Evolutionary conservation across 495 filamentous ascomycete genomes (phyloP).

Genomic region (Pyrenopolyporus hunteri): DNA sequence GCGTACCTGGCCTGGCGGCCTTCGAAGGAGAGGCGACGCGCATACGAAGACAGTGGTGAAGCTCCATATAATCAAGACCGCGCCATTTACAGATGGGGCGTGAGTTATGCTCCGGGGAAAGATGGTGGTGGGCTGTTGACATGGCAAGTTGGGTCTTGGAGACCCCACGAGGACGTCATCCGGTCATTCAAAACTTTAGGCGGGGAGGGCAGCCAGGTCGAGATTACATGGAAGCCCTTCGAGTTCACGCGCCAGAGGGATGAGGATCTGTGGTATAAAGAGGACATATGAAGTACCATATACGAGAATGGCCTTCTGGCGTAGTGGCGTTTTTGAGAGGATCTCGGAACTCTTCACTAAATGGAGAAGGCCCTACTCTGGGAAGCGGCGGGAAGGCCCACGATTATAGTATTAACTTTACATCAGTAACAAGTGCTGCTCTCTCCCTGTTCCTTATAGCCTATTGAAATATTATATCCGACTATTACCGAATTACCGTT

Average conservation of each 20-base stretch:
- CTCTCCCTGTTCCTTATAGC: too few species aligned
- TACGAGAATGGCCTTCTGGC: too few species aligned
- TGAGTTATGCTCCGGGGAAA: conserved; percentile 22
- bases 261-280: not conserved
- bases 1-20: conserved; percentile 35
- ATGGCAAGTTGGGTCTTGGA: conserved; percentile 29
- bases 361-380: too few species aligned
- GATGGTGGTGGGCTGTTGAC: conserved; percentile 14
- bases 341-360: too few species aligned
- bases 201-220: conserved; percentile 3
- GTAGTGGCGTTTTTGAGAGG: too few species aligned
- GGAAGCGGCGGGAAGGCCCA: too few species aligned
- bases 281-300: too few species aligned
- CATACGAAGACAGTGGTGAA: conserved; percentile 14
- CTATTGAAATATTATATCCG: too few species aligned
- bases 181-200: conserved; percentile 18
- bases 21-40: conserved; percentile 24
- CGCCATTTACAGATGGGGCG: conserved; percentile 25
- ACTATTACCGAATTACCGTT: too few species aligned
- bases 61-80: conserved; percentile 11
- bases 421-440: too few species aligned
- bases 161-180: conserved; percentile 16
- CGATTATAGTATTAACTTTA: too few species aligned
- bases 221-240: conserved; percentile 50
- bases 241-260: conserved; percentile 30